Base-by-base conservation (phyloP, 768 basidiomycete species). In the Boletus rubescentipes region DNA sequence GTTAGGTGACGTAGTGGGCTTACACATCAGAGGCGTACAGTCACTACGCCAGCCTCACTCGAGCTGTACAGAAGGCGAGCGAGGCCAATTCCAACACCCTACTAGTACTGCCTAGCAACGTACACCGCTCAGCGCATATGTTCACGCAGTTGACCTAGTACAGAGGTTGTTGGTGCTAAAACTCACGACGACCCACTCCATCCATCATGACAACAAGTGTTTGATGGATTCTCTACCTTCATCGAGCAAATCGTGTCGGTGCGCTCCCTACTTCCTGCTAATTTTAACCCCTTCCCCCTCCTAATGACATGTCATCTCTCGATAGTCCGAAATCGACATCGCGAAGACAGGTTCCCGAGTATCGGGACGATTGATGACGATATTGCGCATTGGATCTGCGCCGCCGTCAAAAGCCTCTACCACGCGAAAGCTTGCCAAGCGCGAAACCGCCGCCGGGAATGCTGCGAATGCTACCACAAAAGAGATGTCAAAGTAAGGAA, bases 401-500 rank as follows among this genome's bases (percentile, higher is more conserved):
- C 26, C 31, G 34, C 18, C 30, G 20, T 35, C 8, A 43, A 61
- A 37, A 36, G 18, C 44, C 31, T 50, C 43, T 44, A n/a, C 37
- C 36, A 34, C 39, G 42, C 43, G 26, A 35, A 41, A 39, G 26
- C 37, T 39, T 30, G 23, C 23, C 30, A 15, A 30, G 29, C 20
- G 40, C 18, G 32, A 39, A 42, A 34, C 44, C 20, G 20, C 40
- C n/a, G 1, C 10, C 35, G 42, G 16, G n/a, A 40, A 36, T 9
- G 9, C 29, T 20, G 18, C 20, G 9, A 37, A 38, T 3, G 51
- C 21, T 32, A 38, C 39, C 37, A 40, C 37, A 52, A 39, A 41
- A 41, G 45, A 49, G 52, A 21, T 6, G 41, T 45, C 58, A 18
- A 52, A 51, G 53, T 41, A 58, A 52, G 58, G 58, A 60, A 57